A percentile compares a stretch with the other conserved stretches of the same genome.
These are phyloP conservation scores for Backusella morwellensis DNA, from an alignment of 192 early-diverging fungal genomes.

Conservation along the genomic window DNA sequence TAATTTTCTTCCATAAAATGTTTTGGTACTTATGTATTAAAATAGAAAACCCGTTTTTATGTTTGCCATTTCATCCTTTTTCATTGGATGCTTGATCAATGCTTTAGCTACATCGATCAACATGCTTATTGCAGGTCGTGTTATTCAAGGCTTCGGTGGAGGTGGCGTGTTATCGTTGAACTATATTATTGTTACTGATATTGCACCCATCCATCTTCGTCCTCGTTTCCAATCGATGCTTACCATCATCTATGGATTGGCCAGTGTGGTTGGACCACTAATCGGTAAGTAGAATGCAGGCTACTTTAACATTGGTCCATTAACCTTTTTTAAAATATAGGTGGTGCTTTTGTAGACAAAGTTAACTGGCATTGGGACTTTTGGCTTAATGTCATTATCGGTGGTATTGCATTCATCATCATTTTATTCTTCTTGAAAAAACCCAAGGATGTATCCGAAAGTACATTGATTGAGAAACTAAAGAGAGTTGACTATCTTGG, in stretches of 20 bases:
- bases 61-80: slow-evolving; percentile 26
- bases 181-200: slow-evolving; percentile 72
- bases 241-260: slow-evolving; percentile 57
- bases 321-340: slow-evolving; percentile 33
- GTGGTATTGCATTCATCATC: slow-evolving; percentile 8
- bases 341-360: slow-evolving; percentile 67
- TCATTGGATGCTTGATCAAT: slow-evolving; percentile 56
- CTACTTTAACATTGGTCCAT: background rate
- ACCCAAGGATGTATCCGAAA: slow-evolving; percentile 42
- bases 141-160: slow-evolving; percentile 60
- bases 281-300: slow-evolving; percentile 17
- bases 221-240: slow-evolving; percentile 63
- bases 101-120: slow-evolving; percentile 57
- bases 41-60: slow-evolving; percentile 26
- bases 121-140: slow-evolving; percentile 64
- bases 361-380: slow-evolving; percentile 75
- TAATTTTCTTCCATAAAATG: background rate
- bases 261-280: slow-evolving; percentile 65
- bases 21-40: background rate
- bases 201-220: slow-evolving; percentile 62
- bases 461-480: slow-evolving; percentile 47
- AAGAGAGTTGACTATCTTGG: slow-evolving; percentile 63
- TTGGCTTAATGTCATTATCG: slow-evolving; percentile 39
- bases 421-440: slow-evolving; percentile 45
- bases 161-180: slow-evolving; percentile 61